Evolutionary conservation across 2,329 filamentous ascomycete species (phyloP).

Genomic region (Cryphonectria japonica): DNA sequence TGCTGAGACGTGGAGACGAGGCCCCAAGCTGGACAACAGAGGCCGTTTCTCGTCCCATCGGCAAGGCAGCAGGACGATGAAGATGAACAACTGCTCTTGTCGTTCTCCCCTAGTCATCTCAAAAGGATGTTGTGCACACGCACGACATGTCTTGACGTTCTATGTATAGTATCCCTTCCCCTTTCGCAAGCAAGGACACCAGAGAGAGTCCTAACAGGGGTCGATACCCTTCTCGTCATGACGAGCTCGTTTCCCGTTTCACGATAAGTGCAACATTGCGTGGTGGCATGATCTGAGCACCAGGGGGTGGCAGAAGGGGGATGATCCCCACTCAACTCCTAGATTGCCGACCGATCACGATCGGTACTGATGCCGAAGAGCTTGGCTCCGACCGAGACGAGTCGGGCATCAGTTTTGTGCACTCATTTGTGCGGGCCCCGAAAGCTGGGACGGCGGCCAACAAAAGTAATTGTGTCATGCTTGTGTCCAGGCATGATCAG

Average conservation of each 20-base stretch:
- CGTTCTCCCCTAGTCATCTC: background rate
- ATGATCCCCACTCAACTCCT: background rate
- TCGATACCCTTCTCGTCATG: constrained; percentile 1
- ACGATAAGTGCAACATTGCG: background rate
- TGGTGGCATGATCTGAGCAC: background rate
- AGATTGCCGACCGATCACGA: constrained; percentile 14
- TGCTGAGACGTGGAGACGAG: constrained; percentile 6
- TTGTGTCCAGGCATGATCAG: background rate
- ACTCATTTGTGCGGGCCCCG: background rate
- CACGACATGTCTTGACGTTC: background rate
- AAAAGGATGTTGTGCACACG: background rate
- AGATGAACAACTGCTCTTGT: background rate
- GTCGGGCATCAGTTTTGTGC: background rate
- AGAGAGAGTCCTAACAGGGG: background rate
- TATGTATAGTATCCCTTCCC: background rate
- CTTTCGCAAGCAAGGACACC: background rate
- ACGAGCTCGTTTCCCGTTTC: constrained; percentile 2
- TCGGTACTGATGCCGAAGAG: constrained; percentile 2
- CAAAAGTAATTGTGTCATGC: background rate
- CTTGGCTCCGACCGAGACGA: background rate
- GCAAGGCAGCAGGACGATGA: background rate
- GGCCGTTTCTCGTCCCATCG: background rate
- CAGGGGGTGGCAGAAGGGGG: background rate
- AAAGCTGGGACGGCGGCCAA: background rate
- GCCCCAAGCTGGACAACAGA: background rate